Evolutionary conservation across 192 early-diverging fungal species (phyloP).

Genomic region (Dissophora globulifera): DNA sequence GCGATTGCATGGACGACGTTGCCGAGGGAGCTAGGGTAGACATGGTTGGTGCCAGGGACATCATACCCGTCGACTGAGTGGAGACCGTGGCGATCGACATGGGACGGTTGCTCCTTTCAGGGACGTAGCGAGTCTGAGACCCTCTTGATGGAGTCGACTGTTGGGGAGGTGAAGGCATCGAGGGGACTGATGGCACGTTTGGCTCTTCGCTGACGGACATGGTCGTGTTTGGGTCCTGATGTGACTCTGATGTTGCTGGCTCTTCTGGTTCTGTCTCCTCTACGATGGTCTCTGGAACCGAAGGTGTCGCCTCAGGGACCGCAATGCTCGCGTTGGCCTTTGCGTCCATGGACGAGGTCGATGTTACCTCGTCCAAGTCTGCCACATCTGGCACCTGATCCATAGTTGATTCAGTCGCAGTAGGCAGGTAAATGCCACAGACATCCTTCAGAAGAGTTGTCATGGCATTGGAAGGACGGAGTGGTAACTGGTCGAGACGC

Average conservation of each 20-base stretch:
- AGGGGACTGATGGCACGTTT: not conserved
- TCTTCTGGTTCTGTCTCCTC: constrained; percentile 4
- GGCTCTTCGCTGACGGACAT: not conserved
- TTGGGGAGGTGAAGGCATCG: not conserved
- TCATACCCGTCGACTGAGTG: constrained; percentile 46
- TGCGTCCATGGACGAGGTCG: constrained; percentile 1
- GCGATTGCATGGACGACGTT: constrained; percentile 20
- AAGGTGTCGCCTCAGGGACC: not conserved
- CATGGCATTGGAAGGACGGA: constrained; percentile 29
- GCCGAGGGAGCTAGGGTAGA: constrained; percentile 42
- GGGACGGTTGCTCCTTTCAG: constrained; percentile 15
- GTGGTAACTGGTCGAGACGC: constrained; percentile 16
- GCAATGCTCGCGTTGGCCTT: not conserved
- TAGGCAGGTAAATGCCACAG: constrained; percentile 29
- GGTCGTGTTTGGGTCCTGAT: not conserved
- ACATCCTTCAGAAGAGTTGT: constrained; percentile 14
- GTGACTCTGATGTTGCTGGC: not conserved
- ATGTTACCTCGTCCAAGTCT: constrained; percentile 3
- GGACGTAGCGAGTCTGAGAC: not conserved
- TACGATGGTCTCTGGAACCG: constrained; percentile 4
- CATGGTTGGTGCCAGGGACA: constrained; percentile 35
- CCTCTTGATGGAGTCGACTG: not conserved
- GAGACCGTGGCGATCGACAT: constrained; percentile 31
- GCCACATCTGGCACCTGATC: constrained; percentile 13
- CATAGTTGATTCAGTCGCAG: not conserved